These are phyloP conservation scores for Kluyveromyces sp. DNA, from an alignment of 1,139 yeast genomes.

Conservation along the genomic window DNA sequence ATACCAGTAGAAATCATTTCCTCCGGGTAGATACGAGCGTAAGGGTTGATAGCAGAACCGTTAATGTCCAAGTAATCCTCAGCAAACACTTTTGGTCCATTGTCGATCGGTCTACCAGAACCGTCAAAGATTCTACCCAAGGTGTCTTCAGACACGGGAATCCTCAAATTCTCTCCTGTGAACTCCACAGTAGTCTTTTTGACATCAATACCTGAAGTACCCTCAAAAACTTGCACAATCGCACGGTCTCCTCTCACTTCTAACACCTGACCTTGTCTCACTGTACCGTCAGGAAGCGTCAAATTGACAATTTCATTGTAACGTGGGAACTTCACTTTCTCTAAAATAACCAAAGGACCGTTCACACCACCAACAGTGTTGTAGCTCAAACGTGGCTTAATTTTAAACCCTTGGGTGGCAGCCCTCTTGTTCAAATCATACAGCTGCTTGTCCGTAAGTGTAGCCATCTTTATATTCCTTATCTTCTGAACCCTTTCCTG, in stretches of 20 bases:
- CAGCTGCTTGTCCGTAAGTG: conserved; percentile 34
- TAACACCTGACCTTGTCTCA: conserved; percentile 94
- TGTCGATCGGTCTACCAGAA: conserved; percentile 96
- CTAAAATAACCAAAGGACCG: conserved; percentile 95
- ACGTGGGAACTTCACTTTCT: conserved; percentile 93
- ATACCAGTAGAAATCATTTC: conserved; percentile 99
- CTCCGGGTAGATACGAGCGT: conserved; percentile 96
- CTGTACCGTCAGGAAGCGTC: conserved; percentile 90
- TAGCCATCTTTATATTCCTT: conserved; percentile 1
- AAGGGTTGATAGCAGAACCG: conserved; percentile 98
- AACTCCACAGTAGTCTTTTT: conserved; percentile 95
- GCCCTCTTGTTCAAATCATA: conserved; percentile 83
- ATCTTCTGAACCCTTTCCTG: background rate
- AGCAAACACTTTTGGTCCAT: conserved; percentile 96
- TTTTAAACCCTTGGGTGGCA: conserved; percentile 81
- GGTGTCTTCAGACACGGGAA: conserved; percentile 94
- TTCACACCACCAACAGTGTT: conserved; percentile 97
- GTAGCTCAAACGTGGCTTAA: conserved; percentile 83
- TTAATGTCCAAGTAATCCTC: conserved; percentile 97
- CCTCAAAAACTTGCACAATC: conserved; percentile 97
- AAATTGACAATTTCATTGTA: conserved; percentile 93
- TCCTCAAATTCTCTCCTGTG: conserved; percentile 88
- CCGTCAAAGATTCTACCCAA: conserved; percentile 98
- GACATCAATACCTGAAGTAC: conserved; percentile 96
- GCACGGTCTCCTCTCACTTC: conserved; percentile 98